Conservation (phyloP, 805 yeast species). For the Kodamaea leandrae region DNA sequence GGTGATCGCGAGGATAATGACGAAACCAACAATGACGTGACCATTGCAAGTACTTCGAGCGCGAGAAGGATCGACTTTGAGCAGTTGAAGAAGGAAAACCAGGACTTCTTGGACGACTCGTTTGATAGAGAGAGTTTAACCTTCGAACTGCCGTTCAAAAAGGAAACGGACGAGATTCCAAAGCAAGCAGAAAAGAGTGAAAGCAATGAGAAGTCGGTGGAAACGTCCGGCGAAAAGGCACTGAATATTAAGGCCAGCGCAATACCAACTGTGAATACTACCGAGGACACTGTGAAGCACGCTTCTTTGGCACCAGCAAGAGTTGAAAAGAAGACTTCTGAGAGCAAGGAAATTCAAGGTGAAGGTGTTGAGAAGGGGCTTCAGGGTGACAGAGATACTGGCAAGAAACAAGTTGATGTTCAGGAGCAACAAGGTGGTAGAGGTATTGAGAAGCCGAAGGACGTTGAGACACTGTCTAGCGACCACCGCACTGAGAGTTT, state of each 20-base stretch:
- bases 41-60: conserved; percentile 10
- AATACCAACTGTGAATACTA: no score
- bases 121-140: conserved; percentile 5
- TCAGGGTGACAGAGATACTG: no score
- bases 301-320: neutral
- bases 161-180: neutral
- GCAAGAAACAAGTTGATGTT: no score
- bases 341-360: no score
- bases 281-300: no score
- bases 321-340: neutral
- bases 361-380: no score
- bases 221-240: no score
- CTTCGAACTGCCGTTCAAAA: neutral
- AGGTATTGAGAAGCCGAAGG: neutral
- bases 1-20: conserved; percentile 40
- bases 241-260: no score
- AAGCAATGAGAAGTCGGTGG: neutral
- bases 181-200: neutral
- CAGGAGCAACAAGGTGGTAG: no score
- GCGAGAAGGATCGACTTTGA: conserved; percentile 13
- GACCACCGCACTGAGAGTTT: no score
- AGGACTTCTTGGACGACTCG: conserved; percentile 6
- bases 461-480: conserved; percentile 1
- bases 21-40: conserved; percentile 19
- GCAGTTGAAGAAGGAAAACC: conserved; percentile 9